Evolutionary conservation across 176 grass and related monocot species (phyloP), one percentile per base, ranked within the genome.

Genomic region (Avena sativa): DNA sequence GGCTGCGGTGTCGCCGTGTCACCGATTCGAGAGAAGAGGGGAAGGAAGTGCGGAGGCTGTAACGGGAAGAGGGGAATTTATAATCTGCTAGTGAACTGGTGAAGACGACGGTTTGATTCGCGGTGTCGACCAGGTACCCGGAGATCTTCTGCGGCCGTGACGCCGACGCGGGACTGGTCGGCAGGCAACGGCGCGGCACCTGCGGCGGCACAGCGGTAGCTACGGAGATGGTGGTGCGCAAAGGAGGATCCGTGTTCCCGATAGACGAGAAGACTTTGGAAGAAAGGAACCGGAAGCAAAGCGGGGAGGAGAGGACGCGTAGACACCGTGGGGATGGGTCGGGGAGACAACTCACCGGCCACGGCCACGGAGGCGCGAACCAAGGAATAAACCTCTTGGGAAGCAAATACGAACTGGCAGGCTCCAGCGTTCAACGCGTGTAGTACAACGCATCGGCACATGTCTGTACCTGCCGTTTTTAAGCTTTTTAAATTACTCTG

Each of bases 291-390:
- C 25, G 17, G 48, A 50, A 53, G 83, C 43, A 21, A 40, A 76
- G 79, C 14, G 74, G 67, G 21, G 21, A 32, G 25, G 57, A 87
- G 21, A 32, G 25, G 57, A 87, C 89, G 89, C 89, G 89, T 91
- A 59, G 67, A 80, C 81, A 61, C n/a, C 89, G 89, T 61, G 59
- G 80, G 72, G 23, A 52, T 51, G 72, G 72, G 72, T 48, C 47
- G 47, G 72, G 52, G 28, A 56, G 40, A 87, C 74, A 87, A 55
- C 84, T 83, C 89, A 83, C 16, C 44, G 80, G 79, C 66, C 89
- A 90, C 44, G 80, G 79, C 66, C 89, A 90, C 84, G 72, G 79
- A 58, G 79, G 52, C 83, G 69, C 49, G 13, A 48, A 28, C 25
- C 8, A 56, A 36, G 63, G 30, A 74, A 38, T 12, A 30, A 12